Evolutionary conservation across 2,329 filamentous ascomycete genomes (phyloP), one percentile per base, ranked within the genome.

Genomic region (Ceratocystis eucalypticola): DNA sequence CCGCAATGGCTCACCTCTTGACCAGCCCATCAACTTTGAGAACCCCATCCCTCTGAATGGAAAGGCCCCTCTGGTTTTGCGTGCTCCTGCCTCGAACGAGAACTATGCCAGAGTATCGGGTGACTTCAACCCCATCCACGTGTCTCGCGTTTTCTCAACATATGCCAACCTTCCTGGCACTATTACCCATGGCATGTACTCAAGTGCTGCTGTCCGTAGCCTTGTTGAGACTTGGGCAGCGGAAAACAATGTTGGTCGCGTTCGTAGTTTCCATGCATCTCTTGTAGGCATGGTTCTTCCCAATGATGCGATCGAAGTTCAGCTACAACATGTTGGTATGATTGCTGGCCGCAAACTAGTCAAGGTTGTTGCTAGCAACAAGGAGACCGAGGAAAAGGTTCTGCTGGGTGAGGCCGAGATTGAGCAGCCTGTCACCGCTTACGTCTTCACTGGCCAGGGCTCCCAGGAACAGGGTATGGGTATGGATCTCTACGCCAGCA

Each of bases 381-480:
- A 90, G 76, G 92, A 96, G 75, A 95, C 88, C 0, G 94, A 96
- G 74, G 94, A 97, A 71, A 97, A 96, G 81, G 91, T 99, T 12
- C 82, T 99, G 3, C 80, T 96, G 63, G 94, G 91, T 73, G 93
- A 97, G 78, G 94, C 94, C 30, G 94, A 99, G 77, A 91, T 99
- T 67, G 94, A 99, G 77, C 94, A 99, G 75, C 95, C 95, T 6
- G 91, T 94, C 44, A 96, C 93, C 1, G 88, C 94, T 4, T 99
- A 99, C 73, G 91, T 99, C 71, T 99, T 99, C 77, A 99, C 95
- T 70, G 94, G 94, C 66, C 94, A 99, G 77, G 94, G 94, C 72
- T 96, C 92, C 63, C 95, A 99, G 77, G 94, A 99, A 77, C 94
- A 99, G 76, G 94, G 94, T 69, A 99, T 99, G 94, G 94, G 94